Base-by-base conservation (phyloP, 495 filamentous ascomycete species). In the Xylaria castorea region DNA sequence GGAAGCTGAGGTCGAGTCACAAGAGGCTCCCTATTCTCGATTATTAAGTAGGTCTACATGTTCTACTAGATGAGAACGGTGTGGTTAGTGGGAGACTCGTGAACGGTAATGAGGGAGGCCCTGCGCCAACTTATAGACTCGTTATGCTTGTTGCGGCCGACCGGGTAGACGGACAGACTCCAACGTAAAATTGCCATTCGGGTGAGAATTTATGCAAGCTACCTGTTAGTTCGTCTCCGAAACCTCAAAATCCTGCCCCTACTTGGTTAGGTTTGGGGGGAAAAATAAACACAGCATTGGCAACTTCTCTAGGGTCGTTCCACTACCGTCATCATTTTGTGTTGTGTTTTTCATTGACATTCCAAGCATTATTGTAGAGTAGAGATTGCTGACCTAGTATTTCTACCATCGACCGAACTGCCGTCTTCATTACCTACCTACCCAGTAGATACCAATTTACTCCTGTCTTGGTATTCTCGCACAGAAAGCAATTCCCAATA, bases 321-420 rank as follows among this genome's bases (percentile, higher is more conserved):
- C 11, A 30, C 30, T 57, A 18, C 27, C 5, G 16, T 32, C 53
- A 32, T 30, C 1, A 32, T 18, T 2, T 57, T 53, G 16, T 53
- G 25, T 57, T 57, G 22, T 18, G 16, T 5, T 32, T 57, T 57
- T 7, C 0, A 18, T 16, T n/a, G 34, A 22, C 22, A 38, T 61
- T 8, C n/a, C 32, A 34, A 30, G 30, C 8, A n/a, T 20, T 38
- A 36, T 14, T 34, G 6, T 3, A 61, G 58, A 61, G 58, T 22
- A 61, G 55, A 61, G 58, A 61, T 61, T 61, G 34, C 58, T 8
- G n/a, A 61, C 14, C 16, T 38, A 32, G 58, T 38, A 38, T 61
- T 38, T 40, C 57, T 3, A 60, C 57, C 57, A 60, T 60, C 16
- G n/a, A 22, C 30, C 58, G 16, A 61, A 61, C 22, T 38, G 18